Evolutionary conservation across 768 basidiomycete genomes (phyloP).

Genomic region (Boletellus ananas): DNA sequence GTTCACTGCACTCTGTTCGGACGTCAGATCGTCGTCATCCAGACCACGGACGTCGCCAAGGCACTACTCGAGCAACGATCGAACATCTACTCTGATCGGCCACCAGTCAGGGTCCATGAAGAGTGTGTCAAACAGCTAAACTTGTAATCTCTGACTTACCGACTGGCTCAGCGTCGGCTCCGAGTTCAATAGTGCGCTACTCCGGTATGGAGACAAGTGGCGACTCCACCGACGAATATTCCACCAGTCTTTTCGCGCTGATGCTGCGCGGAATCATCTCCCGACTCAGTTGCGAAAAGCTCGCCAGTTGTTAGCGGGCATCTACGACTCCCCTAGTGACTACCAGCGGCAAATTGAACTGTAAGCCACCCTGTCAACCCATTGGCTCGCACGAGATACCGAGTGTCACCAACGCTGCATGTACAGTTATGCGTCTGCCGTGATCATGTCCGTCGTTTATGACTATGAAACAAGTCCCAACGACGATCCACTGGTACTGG

Average conservation of each 20-base stretch:
- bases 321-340: conserved; percentile 22
- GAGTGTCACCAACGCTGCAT: conserved; percentile 1
- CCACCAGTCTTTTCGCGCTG: conserved; percentile 30
- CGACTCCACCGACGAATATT: conserved; percentile 32
- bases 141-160: conserved; percentile 3
- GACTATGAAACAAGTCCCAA: conserved; percentile 29
- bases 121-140: conserved; percentile 16
- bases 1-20: conserved; percentile 32
- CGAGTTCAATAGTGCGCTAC: conserved; percentile 30
- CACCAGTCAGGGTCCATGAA: conserved; percentile 25
- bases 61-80: conserved; percentile 37
- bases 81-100: conserved; percentile 37
- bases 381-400: background rate
- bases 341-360: conserved; percentile 30
- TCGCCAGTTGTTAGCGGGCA: conserved; percentile 20
- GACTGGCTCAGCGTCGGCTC: conserved; percentile 21
- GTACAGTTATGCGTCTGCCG: conserved; percentile 28
- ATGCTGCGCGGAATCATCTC: conserved; percentile 22
- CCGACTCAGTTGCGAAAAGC: conserved; percentile 28
- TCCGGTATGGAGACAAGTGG: conserved; percentile 30
- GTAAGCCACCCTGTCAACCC: conserved; percentile 15
- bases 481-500: conserved; percentile 27
- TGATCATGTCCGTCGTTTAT: conserved; percentile 33
- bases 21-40: conserved; percentile 32
- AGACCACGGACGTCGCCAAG: conserved; percentile 29